Evolutionary conservation across 2,329 filamentous ascomycete species (phyloP).

Genomic region (Stenocarpella maydis): DNA sequence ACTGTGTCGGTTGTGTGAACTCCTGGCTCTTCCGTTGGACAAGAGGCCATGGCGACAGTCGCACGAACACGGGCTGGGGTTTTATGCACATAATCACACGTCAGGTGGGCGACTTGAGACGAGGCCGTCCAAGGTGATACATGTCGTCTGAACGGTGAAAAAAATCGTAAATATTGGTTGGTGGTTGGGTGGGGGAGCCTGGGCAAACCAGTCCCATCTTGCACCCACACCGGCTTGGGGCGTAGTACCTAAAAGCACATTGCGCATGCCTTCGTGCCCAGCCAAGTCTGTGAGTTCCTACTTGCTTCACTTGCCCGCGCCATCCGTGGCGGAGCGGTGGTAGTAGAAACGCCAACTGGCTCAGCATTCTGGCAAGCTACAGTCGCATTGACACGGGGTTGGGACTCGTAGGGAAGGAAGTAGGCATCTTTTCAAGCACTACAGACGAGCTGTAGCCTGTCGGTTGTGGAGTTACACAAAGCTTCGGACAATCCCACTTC

Average conservation of each 20-base stretch:
- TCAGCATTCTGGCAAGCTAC: constrained; percentile 7
- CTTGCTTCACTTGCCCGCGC: constrained; percentile 1
- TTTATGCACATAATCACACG: constrained; percentile 20
- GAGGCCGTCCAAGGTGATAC: constrained; percentile 22
- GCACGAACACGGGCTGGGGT: constrained; percentile 8
- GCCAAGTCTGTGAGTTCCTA: neutral
- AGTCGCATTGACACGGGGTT: constrained; percentile 19
- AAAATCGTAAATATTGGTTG: neutral
- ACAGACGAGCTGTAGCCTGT: neutral
- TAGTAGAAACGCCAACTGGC: constrained; percentile 20
- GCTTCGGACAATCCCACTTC: neutral
- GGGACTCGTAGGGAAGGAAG: neutral
- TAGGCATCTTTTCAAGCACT: constrained; percentile 7
- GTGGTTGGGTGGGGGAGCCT: too few relatives aligned
- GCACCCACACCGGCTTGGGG: neutral
- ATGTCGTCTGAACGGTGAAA: constrained; percentile 14
- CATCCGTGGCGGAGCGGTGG: neutral
- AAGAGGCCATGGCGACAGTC: constrained; percentile 1
- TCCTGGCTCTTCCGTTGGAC: constrained; percentile 7
- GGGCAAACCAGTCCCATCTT: constrained; percentile 1
- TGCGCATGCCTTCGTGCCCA: constrained; percentile 14
- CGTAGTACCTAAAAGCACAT: constrained; percentile 5
- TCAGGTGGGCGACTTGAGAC: constrained; percentile 18
- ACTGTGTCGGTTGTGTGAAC: neutral
- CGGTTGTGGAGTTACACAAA: neutral